Evolutionary conservation across 2,329 filamentous ascomycete species (phyloP), one percentile per base, ranked within the genome.

Genomic region (Chaetomiaceae sp.): DNA sequence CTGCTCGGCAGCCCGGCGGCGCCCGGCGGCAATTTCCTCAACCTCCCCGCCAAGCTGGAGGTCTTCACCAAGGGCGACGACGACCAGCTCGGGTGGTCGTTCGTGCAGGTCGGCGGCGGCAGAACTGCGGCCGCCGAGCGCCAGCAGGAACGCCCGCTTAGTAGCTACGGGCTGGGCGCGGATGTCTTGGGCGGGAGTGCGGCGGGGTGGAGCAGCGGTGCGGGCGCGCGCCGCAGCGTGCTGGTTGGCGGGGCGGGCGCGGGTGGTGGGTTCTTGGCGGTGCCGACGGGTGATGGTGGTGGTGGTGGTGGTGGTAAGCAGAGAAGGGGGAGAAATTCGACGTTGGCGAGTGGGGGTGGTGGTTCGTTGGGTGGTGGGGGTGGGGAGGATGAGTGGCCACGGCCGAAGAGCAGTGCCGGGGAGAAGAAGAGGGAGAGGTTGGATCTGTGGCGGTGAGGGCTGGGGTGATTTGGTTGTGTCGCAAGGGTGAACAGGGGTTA

Each of bases 21-120:
- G 57, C 56, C 57, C 57, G 6, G 56, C 61, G 7, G 59, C 3
- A 36, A 19, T 62, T 52, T 61, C 18, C 54, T 56, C 29, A 66
- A 66, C 33, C 67, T 76, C 6, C 75, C 72, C 7, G 72, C 76
- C 47, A 76, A 73, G 6, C 72, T 81, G 24, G 77, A 80, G 53
- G 72, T 81, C 18, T 81, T 78, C 51, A 79, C 75, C 47, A 81
- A 80, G 62, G 71, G 73, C 51, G 73, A 78, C 42, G 75, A 80
- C 54, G 72, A 75, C 32, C 40, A 48, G 50, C 65, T 77, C 33
- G 72, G 76, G 55, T 81, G 78, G 78, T 77, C 75, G 45, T 79
- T 78, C 59, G 69, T 75, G 38, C 70, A 72, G 45, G 69, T 80
- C 45, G 61, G 67, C 48, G 62, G 65, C 12, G 54, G 60, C 7